A percentile compares a stretch with the other conserved stretches of the same genome.
phyloP scores from a whole-genome alignment of 2,329 filamentous ascomycete genomes.

The Juglanconis juglandina region DNA sequence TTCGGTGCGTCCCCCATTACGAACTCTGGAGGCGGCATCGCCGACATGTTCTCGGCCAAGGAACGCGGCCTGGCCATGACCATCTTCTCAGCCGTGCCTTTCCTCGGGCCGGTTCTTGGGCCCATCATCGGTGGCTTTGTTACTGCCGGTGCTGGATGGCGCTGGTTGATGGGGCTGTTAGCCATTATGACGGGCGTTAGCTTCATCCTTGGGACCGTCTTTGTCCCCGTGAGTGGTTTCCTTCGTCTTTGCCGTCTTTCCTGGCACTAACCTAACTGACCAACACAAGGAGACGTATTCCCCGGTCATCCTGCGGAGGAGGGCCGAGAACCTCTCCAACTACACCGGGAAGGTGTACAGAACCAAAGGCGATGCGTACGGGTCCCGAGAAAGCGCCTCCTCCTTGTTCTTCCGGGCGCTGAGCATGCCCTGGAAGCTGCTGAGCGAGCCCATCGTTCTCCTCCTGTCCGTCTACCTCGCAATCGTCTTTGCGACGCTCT shows the following conservation, averaged over 20 bases:
- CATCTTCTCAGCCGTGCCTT: constrained; percentile 60
- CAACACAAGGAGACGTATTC: constrained; percentile 55
- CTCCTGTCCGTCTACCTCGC: constrained; percentile 63
- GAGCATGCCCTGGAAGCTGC: constrained; percentile 60
- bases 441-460: constrained; percentile 65
- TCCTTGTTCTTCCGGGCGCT: constrained; percentile 35
- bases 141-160: constrained; percentile 39
- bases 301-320: constrained; percentile 51
- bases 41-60: constrained; percentile 56
- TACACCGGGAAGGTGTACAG: constrained; percentile 54
- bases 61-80: constrained; percentile 57
- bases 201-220: constrained; percentile 17
- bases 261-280: constrained; percentile 47
- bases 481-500: constrained; percentile 53
- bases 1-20: constrained; percentile 62
- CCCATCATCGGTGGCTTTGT: not conserved
- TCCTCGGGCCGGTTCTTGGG: constrained; percentile 57
- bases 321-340: constrained; percentile 48
- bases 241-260: constrained; percentile 55
- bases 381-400: constrained; percentile 26
- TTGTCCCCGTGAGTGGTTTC: constrained; percentile 28
- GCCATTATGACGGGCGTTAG: constrained; percentile 25
- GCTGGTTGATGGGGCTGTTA: too few relatives aligned
- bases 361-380: constrained; percentile 48
- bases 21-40: constrained; percentile 61